These are phyloP conservation scores for Penicillium concentricum DNA, from an alignment of 2,329 filamentous ascomycete genomes.

Conservation along the genomic window DNA sequence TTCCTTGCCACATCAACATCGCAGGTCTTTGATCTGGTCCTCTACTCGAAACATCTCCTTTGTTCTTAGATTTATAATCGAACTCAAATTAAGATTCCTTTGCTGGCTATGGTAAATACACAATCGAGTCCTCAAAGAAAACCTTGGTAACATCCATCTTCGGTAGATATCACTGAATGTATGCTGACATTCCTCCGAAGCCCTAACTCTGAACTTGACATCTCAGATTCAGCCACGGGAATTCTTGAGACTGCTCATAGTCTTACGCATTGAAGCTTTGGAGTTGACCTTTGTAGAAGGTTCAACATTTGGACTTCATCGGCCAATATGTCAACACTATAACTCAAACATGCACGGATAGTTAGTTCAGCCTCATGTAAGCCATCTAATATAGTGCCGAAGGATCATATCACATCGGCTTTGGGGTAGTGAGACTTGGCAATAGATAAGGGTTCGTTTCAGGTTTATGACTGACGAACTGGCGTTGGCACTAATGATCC, in stretches of 20 bases:
- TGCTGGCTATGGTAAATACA: neutral
- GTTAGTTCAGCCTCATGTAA: neutral
- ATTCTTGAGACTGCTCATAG: neutral
- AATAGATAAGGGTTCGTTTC: neutral
- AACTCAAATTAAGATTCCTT: neutral
- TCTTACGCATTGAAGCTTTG: neutral
- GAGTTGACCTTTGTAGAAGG: neutral
- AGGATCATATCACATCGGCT: neutral
- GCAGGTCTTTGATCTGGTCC: neutral
- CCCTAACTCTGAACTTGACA: neutral
- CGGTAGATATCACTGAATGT: neutral
- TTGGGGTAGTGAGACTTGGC: neutral
- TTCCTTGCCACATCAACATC: neutral
- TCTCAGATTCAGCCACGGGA: neutral
- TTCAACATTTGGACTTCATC: neutral
- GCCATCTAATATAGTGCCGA: neutral
- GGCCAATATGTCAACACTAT: neutral
- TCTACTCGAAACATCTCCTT: neutral
- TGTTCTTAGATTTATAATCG: neutral
- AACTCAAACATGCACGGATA: neutral
- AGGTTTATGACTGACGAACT: neutral
- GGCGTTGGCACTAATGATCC: neutral
- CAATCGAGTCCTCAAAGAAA: neutral
- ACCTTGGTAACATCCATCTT: neutral
- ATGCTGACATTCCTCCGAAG: neutral